A percentile compares a stretch with the other conserved stretches of the same genome.
Conservation (phyloP, 441 rosid species). For the Erodium chrysanthum region DNA sequence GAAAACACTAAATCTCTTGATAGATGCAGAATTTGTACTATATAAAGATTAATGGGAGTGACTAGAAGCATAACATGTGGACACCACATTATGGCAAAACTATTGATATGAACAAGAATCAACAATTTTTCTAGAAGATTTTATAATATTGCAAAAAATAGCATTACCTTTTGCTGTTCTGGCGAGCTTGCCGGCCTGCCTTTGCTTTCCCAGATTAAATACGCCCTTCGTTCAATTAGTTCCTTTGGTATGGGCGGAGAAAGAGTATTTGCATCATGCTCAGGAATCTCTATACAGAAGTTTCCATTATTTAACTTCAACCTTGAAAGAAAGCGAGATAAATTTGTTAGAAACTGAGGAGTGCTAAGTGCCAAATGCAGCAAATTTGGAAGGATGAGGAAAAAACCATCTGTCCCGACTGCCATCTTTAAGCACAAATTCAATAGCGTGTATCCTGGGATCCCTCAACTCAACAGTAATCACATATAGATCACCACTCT, state of each 20-base stretch:
- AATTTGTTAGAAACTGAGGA: conserved; percentile 12
- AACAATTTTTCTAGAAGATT: neutral
- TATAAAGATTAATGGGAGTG: neutral
- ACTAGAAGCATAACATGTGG: neutral
- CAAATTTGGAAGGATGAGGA: conserved; percentile 9
- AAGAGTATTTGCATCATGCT: conserved; percentile 28
- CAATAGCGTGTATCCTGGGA: conserved; percentile 40
- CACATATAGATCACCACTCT: conserved; percentile 39
- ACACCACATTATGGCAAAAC: neutral
- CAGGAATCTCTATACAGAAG: conserved; percentile 49
- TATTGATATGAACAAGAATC: neutral
- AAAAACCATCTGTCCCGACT: conserved; percentile 34
- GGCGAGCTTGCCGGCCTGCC: conserved; percentile 44
- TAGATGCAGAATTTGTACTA: neutral
- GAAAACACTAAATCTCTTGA: neutral
- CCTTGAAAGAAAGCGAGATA: conserved; percentile 26
- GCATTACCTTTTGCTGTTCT: conserved; percentile 47
- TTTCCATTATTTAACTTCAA: conserved; percentile 50
- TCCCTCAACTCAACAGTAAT: conserved; percentile 48
- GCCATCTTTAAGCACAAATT: conserved; percentile 60
- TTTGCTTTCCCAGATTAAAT: conserved; percentile 46
- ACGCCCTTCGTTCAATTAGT: conserved; percentile 42
- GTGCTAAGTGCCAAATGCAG: conserved; percentile 9
- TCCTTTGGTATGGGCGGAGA: conserved; percentile 34
- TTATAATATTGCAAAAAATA: neutral